A percentile compares a stretch with the other conserved stretches of the same genome.
Evolutionary conservation across 2,329 filamentous ascomycete species (phyloP).

Genomic region (Chaetomiaceae sp.): DNA sequence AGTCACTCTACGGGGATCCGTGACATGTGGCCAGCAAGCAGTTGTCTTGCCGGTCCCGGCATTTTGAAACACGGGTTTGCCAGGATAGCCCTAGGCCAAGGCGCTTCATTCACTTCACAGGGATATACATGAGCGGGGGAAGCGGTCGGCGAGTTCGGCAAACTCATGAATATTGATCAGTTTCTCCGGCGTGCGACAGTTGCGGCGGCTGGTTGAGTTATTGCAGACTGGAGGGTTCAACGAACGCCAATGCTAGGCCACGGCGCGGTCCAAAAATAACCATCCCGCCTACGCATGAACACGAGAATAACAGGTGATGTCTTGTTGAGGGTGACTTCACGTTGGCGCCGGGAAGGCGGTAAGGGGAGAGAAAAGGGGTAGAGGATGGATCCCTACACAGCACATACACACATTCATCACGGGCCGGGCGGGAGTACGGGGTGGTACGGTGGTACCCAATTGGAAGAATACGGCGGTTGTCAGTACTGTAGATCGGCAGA

Average conservation of each 20-base stretch:
- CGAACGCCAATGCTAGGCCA: neutral
- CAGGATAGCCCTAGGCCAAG: neutral
- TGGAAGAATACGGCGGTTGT: neutral
- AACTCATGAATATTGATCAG: too few species aligned
- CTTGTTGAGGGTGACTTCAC: neutral
- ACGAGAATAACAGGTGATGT: neutral
- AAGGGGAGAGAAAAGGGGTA: neutral
- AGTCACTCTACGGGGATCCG: too few species aligned
- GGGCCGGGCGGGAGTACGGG: too few species aligned
- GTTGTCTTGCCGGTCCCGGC: neutral
- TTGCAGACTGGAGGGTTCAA: neutral
- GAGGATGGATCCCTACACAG: neutral
- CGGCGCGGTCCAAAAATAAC: conserved; percentile 10
- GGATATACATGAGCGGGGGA: too few species aligned
- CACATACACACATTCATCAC: too few species aligned
- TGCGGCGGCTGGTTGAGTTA: neutral
- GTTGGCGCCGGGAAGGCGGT: neutral
- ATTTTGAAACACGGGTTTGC: neutral
- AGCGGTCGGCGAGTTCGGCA: too few species aligned
- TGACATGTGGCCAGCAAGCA: too few species aligned
- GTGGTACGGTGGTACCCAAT: neutral
- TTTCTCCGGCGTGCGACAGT: neutral
- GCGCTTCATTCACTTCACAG: too few species aligned
- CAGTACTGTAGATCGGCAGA: neutral
- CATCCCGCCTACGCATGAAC: neutral